Percentiles rank a stretch among this genome's conserved stretches.
These are phyloP conservation scores for Metschnikowia kunwiensis DNA, from an alignment of 805 yeast species.

Conservation along the genomic window DNA sequence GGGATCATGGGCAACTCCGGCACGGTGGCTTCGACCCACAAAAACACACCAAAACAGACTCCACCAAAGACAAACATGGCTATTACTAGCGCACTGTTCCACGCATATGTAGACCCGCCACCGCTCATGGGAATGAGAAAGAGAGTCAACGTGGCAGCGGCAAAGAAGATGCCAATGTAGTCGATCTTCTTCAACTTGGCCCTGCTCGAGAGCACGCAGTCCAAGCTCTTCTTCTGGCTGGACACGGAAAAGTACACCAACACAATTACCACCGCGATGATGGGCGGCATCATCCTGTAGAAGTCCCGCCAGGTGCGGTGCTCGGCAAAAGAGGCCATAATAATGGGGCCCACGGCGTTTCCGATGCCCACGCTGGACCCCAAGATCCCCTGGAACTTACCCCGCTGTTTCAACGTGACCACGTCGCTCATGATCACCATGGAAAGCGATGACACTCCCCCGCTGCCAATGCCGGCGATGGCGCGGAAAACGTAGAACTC, in stretches of 20 bases:
- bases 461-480: slow-evolving; percentile 57
- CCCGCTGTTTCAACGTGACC: slow-evolving; percentile 51
- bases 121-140: slow-evolving; percentile 56
- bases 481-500: slow-evolving; percentile 51
- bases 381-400: slow-evolving; percentile 52
- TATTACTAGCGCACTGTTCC: slow-evolving; percentile 46
- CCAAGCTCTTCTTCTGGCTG: slow-evolving; percentile 22
- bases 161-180: slow-evolving; percentile 48
- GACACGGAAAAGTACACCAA: slow-evolving; percentile 37
- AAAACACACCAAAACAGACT: slow-evolving; percentile 36
- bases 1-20: slow-evolving; percentile 57
- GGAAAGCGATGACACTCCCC: slow-evolving; percentile 51
- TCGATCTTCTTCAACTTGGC: slow-evolving; percentile 48
- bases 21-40: slow-evolving; percentile 48
- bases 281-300: slow-evolving; percentile 48
- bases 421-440: slow-evolving; percentile 55
- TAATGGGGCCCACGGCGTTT: slow-evolving; percentile 53
- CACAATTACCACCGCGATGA: slow-evolving; percentile 30
- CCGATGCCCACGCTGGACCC: slow-evolving; percentile 52
- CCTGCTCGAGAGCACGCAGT: slow-evolving; percentile 27
- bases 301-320: slow-evolving; percentile 51
- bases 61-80: slow-evolving; percentile 35
- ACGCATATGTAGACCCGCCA: slow-evolving; percentile 57
- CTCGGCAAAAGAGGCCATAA: slow-evolving; percentile 50
- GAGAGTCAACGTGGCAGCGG: slow-evolving; percentile 47